These are phyloP conservation scores for Priceomyces haplophilus DNA, from an alignment of 805 yeast species.

Conservation along the genomic window DNA sequence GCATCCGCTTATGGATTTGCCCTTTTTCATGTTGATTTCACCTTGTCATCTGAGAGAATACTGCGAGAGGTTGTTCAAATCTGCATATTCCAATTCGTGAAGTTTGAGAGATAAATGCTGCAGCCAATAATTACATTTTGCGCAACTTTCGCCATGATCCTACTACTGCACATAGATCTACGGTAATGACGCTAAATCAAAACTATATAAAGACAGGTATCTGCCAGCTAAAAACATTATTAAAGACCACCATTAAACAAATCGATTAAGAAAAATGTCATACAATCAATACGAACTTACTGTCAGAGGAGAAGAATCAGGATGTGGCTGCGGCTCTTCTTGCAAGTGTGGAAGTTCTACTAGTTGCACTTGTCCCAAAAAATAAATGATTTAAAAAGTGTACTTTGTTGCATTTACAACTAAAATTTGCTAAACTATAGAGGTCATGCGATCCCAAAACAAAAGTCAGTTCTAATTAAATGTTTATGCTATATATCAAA, in stretches of 20 bases:
- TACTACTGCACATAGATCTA: not conserved
- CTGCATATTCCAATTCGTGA: not conserved
- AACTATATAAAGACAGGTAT: not conserved
- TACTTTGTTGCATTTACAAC: too few species aligned
- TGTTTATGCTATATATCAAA: too few species aligned
- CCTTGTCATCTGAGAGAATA: too few species aligned
- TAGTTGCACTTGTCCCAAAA: constrained; percentile 1
- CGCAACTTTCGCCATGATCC: not conserved
- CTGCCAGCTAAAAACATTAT: too few species aligned
- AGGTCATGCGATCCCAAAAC: too few species aligned
- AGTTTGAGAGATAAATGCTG: constrained; percentile 1
- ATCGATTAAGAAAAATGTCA: not conserved
- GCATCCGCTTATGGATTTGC: too few species aligned
- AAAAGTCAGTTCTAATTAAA: too few species aligned
- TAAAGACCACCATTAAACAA: not conserved
- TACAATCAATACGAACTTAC: not conserved
- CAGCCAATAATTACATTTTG: not conserved
- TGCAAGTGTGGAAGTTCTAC: constrained; percentile 12
- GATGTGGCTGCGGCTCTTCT: constrained; percentile 15
- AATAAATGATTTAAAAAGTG: constrained; percentile 1
- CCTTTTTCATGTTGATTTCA: too few species aligned
- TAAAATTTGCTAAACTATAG: too few species aligned
- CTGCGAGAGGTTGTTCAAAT: too few species aligned
- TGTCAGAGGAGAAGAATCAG: constrained; percentile 4
- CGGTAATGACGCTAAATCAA: not conserved